These are phyloP conservation scores for Syzygium oleosum DNA, from an alignment of 345 rosid species.

Conservation along the genomic window DNA sequence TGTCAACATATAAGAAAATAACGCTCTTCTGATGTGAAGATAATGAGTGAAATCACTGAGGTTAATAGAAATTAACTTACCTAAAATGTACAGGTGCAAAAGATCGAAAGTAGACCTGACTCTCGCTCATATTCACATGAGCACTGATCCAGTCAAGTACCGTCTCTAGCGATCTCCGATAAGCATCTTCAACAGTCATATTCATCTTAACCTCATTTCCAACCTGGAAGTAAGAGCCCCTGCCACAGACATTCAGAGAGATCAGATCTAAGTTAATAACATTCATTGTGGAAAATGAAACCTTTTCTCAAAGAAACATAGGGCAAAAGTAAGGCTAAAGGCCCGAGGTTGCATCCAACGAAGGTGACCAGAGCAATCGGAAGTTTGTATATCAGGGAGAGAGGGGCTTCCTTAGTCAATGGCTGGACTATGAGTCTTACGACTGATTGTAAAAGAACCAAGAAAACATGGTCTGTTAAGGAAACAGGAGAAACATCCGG, in stretches of 20 bases:
- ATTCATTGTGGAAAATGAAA: not conserved
- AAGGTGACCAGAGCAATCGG: not conserved
- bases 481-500: not conserved
- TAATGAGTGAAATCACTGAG: not conserved
- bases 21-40: not conserved
- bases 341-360: not conserved
- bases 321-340: not conserved
- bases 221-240: constrained; percentile 74
- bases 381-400: not conserved
- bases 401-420: not conserved
- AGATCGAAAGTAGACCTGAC: constrained; percentile 63
- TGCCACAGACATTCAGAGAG: constrained; percentile 7
- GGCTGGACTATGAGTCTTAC: not conserved
- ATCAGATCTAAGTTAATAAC: not conserved
- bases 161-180: constrained; percentile 38
- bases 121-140: constrained; percentile 41
- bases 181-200: constrained; percentile 59
- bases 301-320: not conserved
- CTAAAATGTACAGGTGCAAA: constrained; percentile 83
- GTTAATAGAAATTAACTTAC: constrained; percentile 12
- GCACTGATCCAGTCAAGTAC: constrained; percentile 43
- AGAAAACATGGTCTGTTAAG: not conserved
- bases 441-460: not conserved
- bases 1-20: not conserved
- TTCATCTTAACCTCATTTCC: constrained; percentile 43